Evolutionary conservation across 2,329 filamentous ascomycete species (phyloP), one percentile per base, ranked within the genome.

Genomic region (Lasiodiplodia gonubiensis): DNA sequence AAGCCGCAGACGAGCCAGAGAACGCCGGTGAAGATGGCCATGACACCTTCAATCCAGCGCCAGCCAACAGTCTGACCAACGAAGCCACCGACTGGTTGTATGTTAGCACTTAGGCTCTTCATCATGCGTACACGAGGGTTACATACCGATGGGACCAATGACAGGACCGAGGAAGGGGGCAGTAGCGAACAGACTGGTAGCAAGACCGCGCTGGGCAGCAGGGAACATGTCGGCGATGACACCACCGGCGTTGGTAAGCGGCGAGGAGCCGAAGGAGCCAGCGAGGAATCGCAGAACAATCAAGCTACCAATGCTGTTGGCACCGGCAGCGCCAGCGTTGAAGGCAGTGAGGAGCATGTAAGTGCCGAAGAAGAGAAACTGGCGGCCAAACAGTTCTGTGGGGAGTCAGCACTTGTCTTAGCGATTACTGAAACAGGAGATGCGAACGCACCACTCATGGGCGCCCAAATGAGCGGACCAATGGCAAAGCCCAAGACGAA

Each of bases 401-500:
- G 30, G 1, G 16, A 6, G 57, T 67, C 37, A 67, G 66, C 66
- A 49, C 35, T 57, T 66, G 21, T 25, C 4, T 48, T 27, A 35
- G 23, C 7, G 3, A 23, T 4, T 2, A n/a, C n/a, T 27, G 35
- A 10, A 57, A 33, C 25, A n/a, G 53, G 64, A 35, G 37, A 27
- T n/a, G 16, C 4, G 8, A 16, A 67, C 66, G 37, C 27, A 67
- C 66, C 66, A 64, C 69, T 71, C 57, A 72, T 35, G 0, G 89
- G 89, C 3, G 89, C 90, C 86, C 89, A 91, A 2, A 91, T 73
- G 8, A 90, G 77, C 0, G 88, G 88, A 0, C 68, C 68, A 66
- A 90, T 80, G 39, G 82, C 82, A 67, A 89, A 89, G 1, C 88
- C 88, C 4, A 89, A 72, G 16, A 90, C 88, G 74, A 89, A 90